Base-by-base conservation (phyloP, 331 rosid species). In the Malus hybrid region DNA sequence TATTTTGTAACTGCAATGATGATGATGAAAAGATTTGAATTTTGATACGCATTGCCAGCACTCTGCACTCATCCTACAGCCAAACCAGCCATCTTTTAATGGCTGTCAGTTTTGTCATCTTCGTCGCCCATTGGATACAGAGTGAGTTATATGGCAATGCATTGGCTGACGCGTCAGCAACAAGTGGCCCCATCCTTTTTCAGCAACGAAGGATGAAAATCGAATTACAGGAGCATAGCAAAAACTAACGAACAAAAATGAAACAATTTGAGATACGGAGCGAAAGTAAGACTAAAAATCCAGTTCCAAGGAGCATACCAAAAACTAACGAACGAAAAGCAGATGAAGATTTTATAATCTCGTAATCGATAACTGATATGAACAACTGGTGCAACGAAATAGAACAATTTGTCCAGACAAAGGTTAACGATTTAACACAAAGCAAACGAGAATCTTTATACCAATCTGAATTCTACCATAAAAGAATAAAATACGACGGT, bases 401-500 rank as follows among this genome's bases (percentile, higher is more conserved):
- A 56, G 15, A 52, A 65, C 18, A 42, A 44, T 6, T 66, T 64
- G 6, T 20, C 11, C n/a, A 44, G 3, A 64, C 6, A 19, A 65
- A 26, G 66, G 46, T 42, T 42, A 42, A 10, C 46, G 4, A 42
- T 78, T 20, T 56, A 56, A 56, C 39, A 60, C 28, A 39, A 64
- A 73, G 53, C 36, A 71, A 73, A 62, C 60, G 28, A 14, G 13
- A 20, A 71, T 24, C 67, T 30, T 72, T 69, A 67, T 60, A 48
- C 20, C 46, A 39, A 39, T 39, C 46, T 39, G 46, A 39, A 3
- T 9, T 39, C 12, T 9, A 39, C 46, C 46, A 39, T 39, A 39
- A 39, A 39, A 39, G 71, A 81, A 61, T 63, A 50, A 73, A 58
- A 69, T 74, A 73, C 68, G 81, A 73, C 19, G 72, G 29, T 44